These are phyloP conservation scores for Aspergillus conjunctus DNA, from an alignment of 495 filamentous ascomycete species.

Conservation along the genomic window DNA sequence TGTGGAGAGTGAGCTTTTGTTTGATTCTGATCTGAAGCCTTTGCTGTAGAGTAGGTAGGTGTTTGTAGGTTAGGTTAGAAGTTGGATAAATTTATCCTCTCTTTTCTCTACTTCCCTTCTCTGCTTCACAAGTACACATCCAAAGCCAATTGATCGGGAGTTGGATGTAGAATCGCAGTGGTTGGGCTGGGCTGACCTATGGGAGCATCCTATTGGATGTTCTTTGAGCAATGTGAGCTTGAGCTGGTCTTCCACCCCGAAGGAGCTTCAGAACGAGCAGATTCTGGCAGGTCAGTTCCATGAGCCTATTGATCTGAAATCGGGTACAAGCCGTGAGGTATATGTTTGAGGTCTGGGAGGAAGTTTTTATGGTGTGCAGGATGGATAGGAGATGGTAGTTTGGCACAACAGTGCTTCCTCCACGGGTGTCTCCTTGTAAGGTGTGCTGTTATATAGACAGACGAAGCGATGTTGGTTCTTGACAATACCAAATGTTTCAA, in stretches of 20 bases:
- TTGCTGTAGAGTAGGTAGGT: no score
- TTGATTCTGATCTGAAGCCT: background rate
- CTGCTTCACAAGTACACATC: conserved; percentile 45
- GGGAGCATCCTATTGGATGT: conserved; percentile 43
- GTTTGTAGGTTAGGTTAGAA: no score
- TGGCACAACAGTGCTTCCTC: conserved; percentile 31
- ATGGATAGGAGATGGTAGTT: conserved; percentile 42
- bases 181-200: conserved; percentile 60
- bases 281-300: conserved; percentile 46
- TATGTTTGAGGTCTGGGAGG: conserved; percentile 52
- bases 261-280: conserved; percentile 23
- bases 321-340: conserved; percentile 42
- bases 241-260: conserved; percentile 14
- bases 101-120: background rate
- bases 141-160: conserved; percentile 59
- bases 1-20: background rate
- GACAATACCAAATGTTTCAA: background rate
- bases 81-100: background rate
- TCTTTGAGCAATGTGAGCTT: conserved; percentile 32
- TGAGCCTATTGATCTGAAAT: conserved; percentile 49
- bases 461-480: background rate
- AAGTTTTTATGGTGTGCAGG: conserved; percentile 47
- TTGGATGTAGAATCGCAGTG: conserved; percentile 40
- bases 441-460: background rate
- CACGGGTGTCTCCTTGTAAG: conserved; percentile 29